Evolutionary conservation across 176 grass and related monocot species (phyloP).

Genomic region (Ensete ventricosum): DNA sequence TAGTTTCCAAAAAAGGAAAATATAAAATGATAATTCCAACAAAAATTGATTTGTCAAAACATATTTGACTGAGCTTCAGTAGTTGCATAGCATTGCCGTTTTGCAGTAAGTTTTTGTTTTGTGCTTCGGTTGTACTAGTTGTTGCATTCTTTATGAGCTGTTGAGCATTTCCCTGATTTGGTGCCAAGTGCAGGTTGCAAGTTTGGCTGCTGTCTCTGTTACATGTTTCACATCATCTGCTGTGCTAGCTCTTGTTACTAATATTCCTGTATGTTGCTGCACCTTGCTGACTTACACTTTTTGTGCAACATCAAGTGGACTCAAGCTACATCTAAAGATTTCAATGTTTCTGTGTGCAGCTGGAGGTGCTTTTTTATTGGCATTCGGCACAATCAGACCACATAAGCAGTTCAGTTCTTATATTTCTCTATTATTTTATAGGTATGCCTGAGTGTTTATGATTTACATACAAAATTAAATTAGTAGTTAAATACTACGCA

Average conservation of each 20-base stretch:
- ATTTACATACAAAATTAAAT: neutral
- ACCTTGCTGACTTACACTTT: neutral
- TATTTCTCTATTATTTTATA: conserved; percentile 92
- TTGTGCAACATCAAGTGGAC: neutral
- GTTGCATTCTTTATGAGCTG: neutral
- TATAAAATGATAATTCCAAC: too few relatives aligned
- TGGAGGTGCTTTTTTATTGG: conserved; percentile 71
- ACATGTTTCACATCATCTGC: conserved; percentile 83
- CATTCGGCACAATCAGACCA: conserved; percentile 35
- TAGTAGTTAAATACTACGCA: neutral
- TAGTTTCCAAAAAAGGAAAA: too few relatives aligned
- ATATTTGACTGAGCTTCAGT: too few relatives aligned
- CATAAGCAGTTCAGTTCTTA: conserved; percentile 49
- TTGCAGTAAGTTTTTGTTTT: too few relatives aligned
- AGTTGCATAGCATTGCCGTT: too few relatives aligned
- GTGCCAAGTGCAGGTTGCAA: conserved; percentile 62
- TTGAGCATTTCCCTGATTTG: neutral
- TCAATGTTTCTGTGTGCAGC: conserved; percentile 10
- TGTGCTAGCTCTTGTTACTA: conserved; percentile 81
- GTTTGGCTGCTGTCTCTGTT: conserved; percentile 71
- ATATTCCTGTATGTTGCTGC: conserved; percentile 68
- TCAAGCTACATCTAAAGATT: neutral
- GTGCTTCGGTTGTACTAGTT: too few relatives aligned
- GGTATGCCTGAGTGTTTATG: conserved; percentile 25
- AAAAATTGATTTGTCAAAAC: too few relatives aligned